Base-by-base conservation (phyloP, 371 early-diverging fungal genomes). In the Saksenaea vasiformis region DNA sequence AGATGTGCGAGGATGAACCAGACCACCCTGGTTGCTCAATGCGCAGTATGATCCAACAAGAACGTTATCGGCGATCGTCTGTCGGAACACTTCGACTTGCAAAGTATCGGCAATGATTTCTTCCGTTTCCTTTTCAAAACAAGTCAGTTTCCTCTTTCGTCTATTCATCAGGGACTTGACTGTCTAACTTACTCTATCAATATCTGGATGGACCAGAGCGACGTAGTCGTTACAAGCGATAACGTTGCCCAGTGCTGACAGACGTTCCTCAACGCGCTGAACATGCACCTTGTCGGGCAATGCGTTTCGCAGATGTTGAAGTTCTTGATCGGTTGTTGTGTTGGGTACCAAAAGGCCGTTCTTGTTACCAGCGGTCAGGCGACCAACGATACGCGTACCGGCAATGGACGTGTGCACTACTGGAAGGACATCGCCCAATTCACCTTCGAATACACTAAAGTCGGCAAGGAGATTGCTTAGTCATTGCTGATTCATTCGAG, bases 211-310 rank as follows among this genome's bases (percentile, higher is more conserved):
- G 19, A 98, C 98, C 14, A 99, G 79, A n/a, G 99, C 99, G 54
- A 97, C 96, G 73, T 99, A 95, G 77, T 99, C 99, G 77, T 99
- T 99, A 87, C 99, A 99, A 11, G 98, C 95, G 80, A 99, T 95
- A 28, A 99, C 98, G 78, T 99, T 99, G 64, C 99, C 99, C 34
- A 99, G 84, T 5, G 99, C 99, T 37, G 99, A 98, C 22, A 99
- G 84, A 57, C 99, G 91, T 83, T 99, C 99, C 72, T 98, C 98
- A 11, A 99, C 93, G 62, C 99, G 90, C 79, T 97, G 97, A 65
- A 99, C 95, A 31, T 88, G 89, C 17, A 99, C 94, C 36, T 85
- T 74, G 35, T 99, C 99, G 11, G 99, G 99, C 10, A 99, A 86
- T 19, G 97, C 91, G 82, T 99, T 99, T 64, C 99, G 89, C 55